Conservation (phyloP, 2,329 filamentous ascomycete species). For the Clonostachys rosea region DNA sequence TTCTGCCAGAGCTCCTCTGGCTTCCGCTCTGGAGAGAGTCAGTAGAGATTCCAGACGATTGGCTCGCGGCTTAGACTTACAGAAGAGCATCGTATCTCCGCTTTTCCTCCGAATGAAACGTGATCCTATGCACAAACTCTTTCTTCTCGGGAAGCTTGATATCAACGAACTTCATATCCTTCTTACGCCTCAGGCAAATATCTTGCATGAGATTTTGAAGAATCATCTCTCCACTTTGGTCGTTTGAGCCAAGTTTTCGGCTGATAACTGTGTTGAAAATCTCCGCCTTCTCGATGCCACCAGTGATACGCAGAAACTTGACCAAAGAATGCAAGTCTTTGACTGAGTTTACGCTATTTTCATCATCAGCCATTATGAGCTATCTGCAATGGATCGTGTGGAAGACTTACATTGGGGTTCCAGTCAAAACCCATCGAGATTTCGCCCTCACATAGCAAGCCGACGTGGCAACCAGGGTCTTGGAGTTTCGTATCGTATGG, state of each 20-base stretch:
- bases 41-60: slow-evolving; percentile 6
- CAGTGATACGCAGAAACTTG: slow-evolving; percentile 70
- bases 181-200: slow-evolving; percentile 75
- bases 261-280: slow-evolving; percentile 64
- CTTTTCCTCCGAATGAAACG: slow-evolving; percentile 68
- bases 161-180: slow-evolving; percentile 86
- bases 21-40: slow-evolving; percentile 53
- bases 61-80: slow-evolving; percentile 29
- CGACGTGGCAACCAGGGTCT: slow-evolving; percentile 67
- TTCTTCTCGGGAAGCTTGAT: slow-evolving; percentile 72
- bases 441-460: slow-evolving; percentile 62
- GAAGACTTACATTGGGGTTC: slow-evolving; percentile 66
- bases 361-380: slow-evolving; percentile 5
- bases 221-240: slow-evolving; percentile 54
- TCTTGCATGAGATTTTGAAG: slow-evolving; percentile 76
- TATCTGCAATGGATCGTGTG: slow-evolving; percentile 10
- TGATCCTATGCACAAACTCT: slow-evolving; percentile 72
- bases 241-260: slow-evolving; percentile 57
- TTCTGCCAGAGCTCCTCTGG: slow-evolving; percentile 63
- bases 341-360: slow-evolving; percentile 66
- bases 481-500: slow-evolving; percentile 74
- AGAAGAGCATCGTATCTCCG: slow-evolving; percentile 73
- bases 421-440: slow-evolving; percentile 75
- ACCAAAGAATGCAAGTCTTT: slow-evolving; percentile 78
- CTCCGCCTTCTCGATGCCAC: slow-evolving; percentile 67